A percentile compares a stretch with the other conserved stretches of the same genome.
Evolutionary conservation across 169 alveolate genomes (phyloP).

Genomic region (Eimeria tenella): DNA sequence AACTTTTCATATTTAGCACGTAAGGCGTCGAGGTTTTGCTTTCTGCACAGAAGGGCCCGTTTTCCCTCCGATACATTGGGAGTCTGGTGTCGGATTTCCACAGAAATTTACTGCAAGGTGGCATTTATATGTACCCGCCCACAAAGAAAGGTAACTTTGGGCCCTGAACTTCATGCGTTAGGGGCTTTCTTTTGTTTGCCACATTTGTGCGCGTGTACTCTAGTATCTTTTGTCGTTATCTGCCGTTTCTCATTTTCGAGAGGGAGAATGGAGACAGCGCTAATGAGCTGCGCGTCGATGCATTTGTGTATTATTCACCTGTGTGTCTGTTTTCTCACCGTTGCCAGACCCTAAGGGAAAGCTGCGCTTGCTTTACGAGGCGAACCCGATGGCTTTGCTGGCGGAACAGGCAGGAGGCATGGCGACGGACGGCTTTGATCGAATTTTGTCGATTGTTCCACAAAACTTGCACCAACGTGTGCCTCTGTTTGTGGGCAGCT

Average conservation of each 20-base stretch:
- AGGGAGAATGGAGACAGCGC: no score
- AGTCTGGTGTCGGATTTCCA: conserved; percentile 87
- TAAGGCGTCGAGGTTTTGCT: neutral
- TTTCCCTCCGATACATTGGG: conserved; percentile 85
- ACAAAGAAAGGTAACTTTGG: conserved; percentile 80
- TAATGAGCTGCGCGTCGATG: no score
- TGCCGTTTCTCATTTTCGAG: no score
- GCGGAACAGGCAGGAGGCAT: conserved; percentile 90
- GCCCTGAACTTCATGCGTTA: no score
- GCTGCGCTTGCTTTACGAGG: conserved; percentile 89
- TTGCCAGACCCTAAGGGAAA: conserved; percentile 82
- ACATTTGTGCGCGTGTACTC: no score
- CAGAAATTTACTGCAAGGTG: conserved; percentile 87
- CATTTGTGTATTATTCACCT: no score
- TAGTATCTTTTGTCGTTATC: no score
- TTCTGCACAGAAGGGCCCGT: conserved; percentile 50
- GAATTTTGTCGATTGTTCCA: conserved; percentile 84
- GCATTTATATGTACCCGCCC: conserved; percentile 86
- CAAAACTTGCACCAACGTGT: conserved; percentile 84
- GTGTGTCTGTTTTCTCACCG: neutral
- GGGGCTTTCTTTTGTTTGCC: neutral
- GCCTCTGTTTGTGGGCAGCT: conserved; percentile 71
- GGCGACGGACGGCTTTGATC: conserved; percentile 86
- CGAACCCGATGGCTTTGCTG: conserved; percentile 88
- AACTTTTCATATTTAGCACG: no score